Base-by-base conservation (phyloP, 768 basidiomycete genomes). In the Pisolithus orientalis region DNA sequence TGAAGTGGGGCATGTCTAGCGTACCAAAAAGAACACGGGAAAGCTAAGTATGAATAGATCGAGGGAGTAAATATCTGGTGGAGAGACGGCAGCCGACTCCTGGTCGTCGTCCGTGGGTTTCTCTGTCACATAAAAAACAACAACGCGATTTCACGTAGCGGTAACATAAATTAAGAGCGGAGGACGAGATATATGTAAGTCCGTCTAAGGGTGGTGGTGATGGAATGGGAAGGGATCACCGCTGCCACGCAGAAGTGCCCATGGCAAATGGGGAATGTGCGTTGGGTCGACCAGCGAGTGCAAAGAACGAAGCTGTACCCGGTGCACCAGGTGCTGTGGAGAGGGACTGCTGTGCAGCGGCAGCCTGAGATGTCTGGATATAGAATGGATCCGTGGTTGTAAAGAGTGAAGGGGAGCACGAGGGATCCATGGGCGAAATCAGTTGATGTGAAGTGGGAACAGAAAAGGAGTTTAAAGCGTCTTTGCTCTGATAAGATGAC, bases 381-480 rank as follows among this genome's bases (percentile, higher is more conserved):
- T 74, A 78, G 61, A 78, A 78, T n/a, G 76, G 77, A 55, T 78
- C 77, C 10, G 76, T 73, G 47, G 74, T 71, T 1, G 74, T 64
- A 59, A 77, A 77, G 31, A 65, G 57, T 34, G 73, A 72, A 49
- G 68, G 34, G 25, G 56, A 0, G 49, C 44, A 58, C 1, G 61
- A 25, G 42, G 42, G 2, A 25, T 67, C 67, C 34, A 60, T 48
- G 49, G 70, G 59, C 39, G 61, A 53, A 51, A 14, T 53, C 44
- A 51, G 52, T 52, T 44, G 5, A 51, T 27, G 1, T 56, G 49
- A 17, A 56, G 51, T 31, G 63, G 47, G 13, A 51, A 54, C 7
- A 58, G 45, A 9, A 56, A 32, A 39, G 70, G 48, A 13, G 65
- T 48, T n/a, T 64, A 51, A n/a, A 65, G 34, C 57, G 37, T 64